A percentile compares a stretch with the other conserved stretches of the same genome.
Evolutionary conservation across 2,329 filamentous ascomycete genomes (phyloP).

Genomic region (Trichoderma sp.): DNA sequence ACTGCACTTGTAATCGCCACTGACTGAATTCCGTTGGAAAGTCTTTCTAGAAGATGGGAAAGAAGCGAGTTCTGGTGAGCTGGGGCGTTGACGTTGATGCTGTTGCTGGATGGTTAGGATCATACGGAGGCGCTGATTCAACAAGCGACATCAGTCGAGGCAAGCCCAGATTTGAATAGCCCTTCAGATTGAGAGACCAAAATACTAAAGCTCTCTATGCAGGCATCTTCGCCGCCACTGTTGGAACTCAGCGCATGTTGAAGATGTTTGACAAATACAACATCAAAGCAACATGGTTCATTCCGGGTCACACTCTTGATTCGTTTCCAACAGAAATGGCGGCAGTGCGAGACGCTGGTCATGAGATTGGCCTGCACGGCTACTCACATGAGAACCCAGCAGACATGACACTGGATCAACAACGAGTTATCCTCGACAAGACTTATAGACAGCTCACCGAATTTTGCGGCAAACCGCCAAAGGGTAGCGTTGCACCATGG

Average conservation of each 20-base stretch:
- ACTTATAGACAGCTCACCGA: not conserved
- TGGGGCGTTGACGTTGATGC: not conserved
- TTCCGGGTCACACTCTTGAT: not conserved
- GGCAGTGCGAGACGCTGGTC: not conserved
- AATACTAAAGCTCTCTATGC: not conserved
- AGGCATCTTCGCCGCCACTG: not conserved
- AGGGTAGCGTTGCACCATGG: not conserved
- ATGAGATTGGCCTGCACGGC: conserved; percentile 1
- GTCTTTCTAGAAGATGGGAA: not conserved
- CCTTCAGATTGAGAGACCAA: not conserved
- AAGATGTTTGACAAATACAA: not conserved
- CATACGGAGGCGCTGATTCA: not conserved
- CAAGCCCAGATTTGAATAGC: not conserved
- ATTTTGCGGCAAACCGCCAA: not conserved
- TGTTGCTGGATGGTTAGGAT: not conserved
- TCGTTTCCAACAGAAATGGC: not conserved
- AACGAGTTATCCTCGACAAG: not conserved
- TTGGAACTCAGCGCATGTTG: not conserved
- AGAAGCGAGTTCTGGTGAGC: not conserved
- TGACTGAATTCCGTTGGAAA: not conserved
- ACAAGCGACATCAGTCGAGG: not conserved
- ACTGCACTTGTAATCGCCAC: too few relatives aligned
- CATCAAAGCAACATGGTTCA: conserved; percentile 4
- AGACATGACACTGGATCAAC: not conserved
- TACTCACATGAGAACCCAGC: conserved; percentile 1